These are phyloP conservation scores for Cordyceps militaris DNA, from an alignment of 2,329 filamentous ascomycete genomes.

Conservation along the genomic window DNA sequence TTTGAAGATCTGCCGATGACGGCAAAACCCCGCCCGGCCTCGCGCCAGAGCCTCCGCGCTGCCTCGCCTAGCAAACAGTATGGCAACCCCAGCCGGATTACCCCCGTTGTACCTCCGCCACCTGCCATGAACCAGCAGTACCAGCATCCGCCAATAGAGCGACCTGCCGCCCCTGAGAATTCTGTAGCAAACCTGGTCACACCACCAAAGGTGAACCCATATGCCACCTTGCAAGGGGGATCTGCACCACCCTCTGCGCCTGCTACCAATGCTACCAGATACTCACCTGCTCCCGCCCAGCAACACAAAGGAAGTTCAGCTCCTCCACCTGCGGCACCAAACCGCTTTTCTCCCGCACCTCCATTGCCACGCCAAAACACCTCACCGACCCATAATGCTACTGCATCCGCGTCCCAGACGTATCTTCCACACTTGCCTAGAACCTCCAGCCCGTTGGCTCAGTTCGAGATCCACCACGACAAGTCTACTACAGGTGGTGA, in stretches of 20 bases:
- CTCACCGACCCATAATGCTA: slow-evolving; percentile 32
- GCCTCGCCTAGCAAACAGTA: slow-evolving; percentile 35
- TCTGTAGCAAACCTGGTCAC: slow-evolving; percentile 39
- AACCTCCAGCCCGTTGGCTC: slow-evolving; percentile 59
- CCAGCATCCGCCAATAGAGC: slow-evolving; percentile 12
- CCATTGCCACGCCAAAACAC: slow-evolving; percentile 33
- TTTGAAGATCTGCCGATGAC: slow-evolving; percentile 70
- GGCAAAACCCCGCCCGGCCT: slow-evolving; percentile 53
- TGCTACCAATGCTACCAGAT: slow-evolving; percentile 38
- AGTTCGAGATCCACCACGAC: slow-evolving; percentile 50
- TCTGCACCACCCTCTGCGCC: slow-evolving; percentile 26
- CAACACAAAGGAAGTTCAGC: slow-evolving; percentile 33
- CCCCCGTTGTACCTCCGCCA: background rate
- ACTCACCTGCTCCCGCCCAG: slow-evolving; percentile 53
- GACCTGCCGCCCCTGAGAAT: slow-evolving; percentile 28
- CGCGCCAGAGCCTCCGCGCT: slow-evolving; percentile 42
- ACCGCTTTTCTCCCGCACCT: slow-evolving; percentile 48
- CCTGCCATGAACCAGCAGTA: slow-evolving; percentile 2
- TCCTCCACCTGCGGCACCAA: slow-evolving; percentile 32
- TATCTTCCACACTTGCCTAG: slow-evolving; percentile 52
- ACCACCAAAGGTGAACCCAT: slow-evolving; percentile 46
- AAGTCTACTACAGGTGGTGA: slow-evolving; percentile 30
- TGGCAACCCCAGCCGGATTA: slow-evolving; percentile 1
- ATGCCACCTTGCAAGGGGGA: slow-evolving; percentile 39
- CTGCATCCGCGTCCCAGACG: slow-evolving; percentile 34